These are phyloP conservation scores for Alternaria sp. DNA, from an alignment of 2,329 filamentous ascomycete genomes.

Conservation along the genomic window DNA sequence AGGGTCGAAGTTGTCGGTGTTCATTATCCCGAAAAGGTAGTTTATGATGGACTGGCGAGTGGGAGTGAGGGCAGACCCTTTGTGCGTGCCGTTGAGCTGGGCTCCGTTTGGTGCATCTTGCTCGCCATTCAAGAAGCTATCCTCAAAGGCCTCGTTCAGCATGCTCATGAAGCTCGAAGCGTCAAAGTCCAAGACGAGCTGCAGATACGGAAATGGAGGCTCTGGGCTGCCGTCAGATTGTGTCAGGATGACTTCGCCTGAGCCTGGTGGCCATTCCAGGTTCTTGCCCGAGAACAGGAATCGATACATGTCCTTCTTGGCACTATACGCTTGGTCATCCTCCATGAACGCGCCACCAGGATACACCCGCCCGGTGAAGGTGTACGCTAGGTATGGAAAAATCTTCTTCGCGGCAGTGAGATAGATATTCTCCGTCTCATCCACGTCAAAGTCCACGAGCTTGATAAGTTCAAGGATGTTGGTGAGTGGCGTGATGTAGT, in stretches of 20 bases:
- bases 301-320: slow-evolving; percentile 89
- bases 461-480: slow-evolving; percentile 74
- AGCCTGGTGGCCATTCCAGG: slow-evolving; percentile 75
- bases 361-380: slow-evolving; percentile 88
- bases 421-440: slow-evolving; percentile 65
- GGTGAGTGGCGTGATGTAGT: slow-evolving; percentile 89
- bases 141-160: slow-evolving; percentile 96
- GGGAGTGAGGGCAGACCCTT: slow-evolving; percentile 53
- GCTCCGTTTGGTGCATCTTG: slow-evolving; percentile 66
- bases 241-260: slow-evolving; percentile 66
- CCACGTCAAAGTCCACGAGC: slow-evolving; percentile 63
- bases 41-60: slow-evolving; percentile 93
- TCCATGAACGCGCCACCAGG: slow-evolving; percentile 80
- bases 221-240: slow-evolving; percentile 62
- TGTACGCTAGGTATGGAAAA: slow-evolving; percentile 93
- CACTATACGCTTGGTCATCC: slow-evolving; percentile 73
- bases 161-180: slow-evolving; percentile 92
- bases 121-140: slow-evolving; percentile 86
- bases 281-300: slow-evolving; percentile 89
- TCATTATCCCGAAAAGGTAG: slow-evolving; percentile 91
- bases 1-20: slow-evolving; percentile 72
- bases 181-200: slow-evolving; percentile 85
- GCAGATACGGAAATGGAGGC: slow-evolving; percentile 83
- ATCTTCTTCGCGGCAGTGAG: slow-evolving; percentile 82
- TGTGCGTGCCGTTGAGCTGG: slow-evolving; percentile 58